Conservation (phyloP, 2,329 filamentous ascomycete species). For the Phaeosphaeria sp. region DNA sequence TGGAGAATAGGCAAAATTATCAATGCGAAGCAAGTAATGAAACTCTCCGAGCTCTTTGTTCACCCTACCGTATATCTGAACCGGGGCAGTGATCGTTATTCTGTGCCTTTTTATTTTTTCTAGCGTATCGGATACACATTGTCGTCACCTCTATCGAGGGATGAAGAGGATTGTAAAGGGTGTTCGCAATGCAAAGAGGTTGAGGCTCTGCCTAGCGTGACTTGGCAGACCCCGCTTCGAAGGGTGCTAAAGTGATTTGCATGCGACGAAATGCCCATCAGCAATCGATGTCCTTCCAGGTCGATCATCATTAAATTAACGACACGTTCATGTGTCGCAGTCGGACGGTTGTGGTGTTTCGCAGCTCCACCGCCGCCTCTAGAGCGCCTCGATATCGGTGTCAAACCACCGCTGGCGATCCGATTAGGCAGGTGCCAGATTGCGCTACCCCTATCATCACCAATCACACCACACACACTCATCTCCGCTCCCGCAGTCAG, state of each 20-base stretch:
- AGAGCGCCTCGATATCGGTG: not conserved
- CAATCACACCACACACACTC: slow-evolving; percentile 6
- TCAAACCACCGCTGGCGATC: slow-evolving; percentile 6
- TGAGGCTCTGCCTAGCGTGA: not conserved
- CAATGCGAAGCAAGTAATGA: too few relatives aligned
- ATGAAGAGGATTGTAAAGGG: not conserved
- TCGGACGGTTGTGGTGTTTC: not conserved
- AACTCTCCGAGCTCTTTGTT: too few relatives aligned
- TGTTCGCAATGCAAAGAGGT: not conserved
- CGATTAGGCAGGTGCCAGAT: slow-evolving; percentile 21
- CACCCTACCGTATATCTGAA: too few relatives aligned
- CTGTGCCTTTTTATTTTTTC: too few relatives aligned
- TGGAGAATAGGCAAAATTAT: not conserved
- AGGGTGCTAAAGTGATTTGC: not conserved
- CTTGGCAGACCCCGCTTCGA: not conserved
- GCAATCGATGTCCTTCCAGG: not conserved
- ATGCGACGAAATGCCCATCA: not conserved
- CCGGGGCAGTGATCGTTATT: too few relatives aligned
- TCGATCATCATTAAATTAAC: not conserved
- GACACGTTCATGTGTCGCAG: not conserved
- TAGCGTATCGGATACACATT: not conserved
- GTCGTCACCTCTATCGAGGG: not conserved
- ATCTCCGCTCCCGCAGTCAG: slow-evolving; percentile 3
- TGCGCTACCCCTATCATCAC: slow-evolving; percentile 19
- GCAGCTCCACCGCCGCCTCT: not conserved